Conservation (phyloP, 2,329 filamentous ascomycete species). For the Aspergillus pseudotamarii region DNA sequence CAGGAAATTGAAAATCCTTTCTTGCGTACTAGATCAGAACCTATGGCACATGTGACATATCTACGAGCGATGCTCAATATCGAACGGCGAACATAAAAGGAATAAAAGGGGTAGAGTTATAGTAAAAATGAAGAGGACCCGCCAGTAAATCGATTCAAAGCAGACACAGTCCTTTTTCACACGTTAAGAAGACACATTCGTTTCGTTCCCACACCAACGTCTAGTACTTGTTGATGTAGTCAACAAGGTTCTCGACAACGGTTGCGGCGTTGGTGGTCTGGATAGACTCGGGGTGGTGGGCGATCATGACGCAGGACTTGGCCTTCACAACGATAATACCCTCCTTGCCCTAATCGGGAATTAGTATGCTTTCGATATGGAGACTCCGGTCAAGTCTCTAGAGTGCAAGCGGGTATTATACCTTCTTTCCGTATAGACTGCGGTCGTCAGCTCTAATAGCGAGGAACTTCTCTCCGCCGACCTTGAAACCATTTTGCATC, state of each 20-base stretch:
- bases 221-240: conserved; percentile 81
- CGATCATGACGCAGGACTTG: conserved; percentile 82
- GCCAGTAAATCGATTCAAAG: conserved; percentile 18
- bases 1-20: not conserved
- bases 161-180: conserved; percentile 14
- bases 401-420: conserved; percentile 46
- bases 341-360: conserved; percentile 66
- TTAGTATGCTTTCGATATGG: conserved; percentile 8
- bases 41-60: conserved; percentile 28
- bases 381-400: not conserved
- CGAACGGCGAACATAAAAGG: conserved; percentile 3
- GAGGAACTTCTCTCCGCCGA: conserved; percentile 78
- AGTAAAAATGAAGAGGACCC: conserved; percentile 10
- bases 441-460: conserved; percentile 74
- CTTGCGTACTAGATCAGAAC: conserved; percentile 12
- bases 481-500: conserved; percentile 69
- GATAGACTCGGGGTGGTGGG: conserved; percentile 76
- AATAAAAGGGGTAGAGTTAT: conserved; percentile 3
- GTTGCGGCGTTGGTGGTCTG: conserved; percentile 75
- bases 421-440: conserved; percentile 84
- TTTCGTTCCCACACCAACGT: conserved; percentile 46
- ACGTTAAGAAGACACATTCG: conserved; percentile 17
- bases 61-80: conserved; percentile 21
- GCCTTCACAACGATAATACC: conserved; percentile 86
- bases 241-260: conserved; percentile 79